Conservation (phyloP, 768 basidiomycete species). For the Naematelia aurantialba region DNA sequence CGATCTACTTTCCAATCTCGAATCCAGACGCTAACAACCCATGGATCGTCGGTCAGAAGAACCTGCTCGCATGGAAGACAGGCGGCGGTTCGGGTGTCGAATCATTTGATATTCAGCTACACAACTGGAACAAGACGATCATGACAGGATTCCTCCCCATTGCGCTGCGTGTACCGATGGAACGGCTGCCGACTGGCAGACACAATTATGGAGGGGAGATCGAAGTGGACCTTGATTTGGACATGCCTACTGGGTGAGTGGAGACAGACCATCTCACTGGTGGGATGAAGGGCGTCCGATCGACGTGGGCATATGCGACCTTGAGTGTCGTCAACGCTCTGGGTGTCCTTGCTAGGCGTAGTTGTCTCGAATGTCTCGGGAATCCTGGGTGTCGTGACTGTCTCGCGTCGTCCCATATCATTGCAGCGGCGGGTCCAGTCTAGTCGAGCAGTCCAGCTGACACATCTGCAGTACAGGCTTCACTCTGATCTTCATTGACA, state of each 20-base stretch:
- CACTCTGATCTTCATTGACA: conserved; percentile 48
- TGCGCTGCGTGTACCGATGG: conserved; percentile 45
- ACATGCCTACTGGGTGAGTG: conserved; percentile 37
- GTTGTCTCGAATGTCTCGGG: neutral
- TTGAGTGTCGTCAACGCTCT: too few relatives aligned
- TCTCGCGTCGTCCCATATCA: too few relatives aligned
- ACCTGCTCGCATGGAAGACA: conserved; percentile 40
- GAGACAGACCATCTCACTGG: neutral
- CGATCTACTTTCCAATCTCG: conserved; percentile 46
- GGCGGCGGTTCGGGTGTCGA: conserved; percentile 46
- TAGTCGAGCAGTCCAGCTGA: neutral
- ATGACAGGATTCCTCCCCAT: conserved; percentile 45
- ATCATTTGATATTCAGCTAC: conserved; percentile 48
- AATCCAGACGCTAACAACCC: conserved; percentile 29
- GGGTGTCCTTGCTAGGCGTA: too few relatives aligned
- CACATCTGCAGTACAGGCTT: conserved; percentile 39
- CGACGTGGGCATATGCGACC: neutral
- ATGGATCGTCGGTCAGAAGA: conserved; percentile 46
- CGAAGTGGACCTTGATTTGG: conserved; percentile 36
- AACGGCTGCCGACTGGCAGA: conserved; percentile 33
- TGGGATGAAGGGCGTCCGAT: neutral
- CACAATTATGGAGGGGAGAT: conserved; percentile 47
- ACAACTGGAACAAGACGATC: conserved; percentile 40
- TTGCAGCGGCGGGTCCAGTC: too few relatives aligned
- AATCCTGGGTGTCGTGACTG: too few relatives aligned